Evolutionary conservation across 2,329 filamentous ascomycete species (phyloP).

Genomic region (Epicoccum sorghinum): DNA sequence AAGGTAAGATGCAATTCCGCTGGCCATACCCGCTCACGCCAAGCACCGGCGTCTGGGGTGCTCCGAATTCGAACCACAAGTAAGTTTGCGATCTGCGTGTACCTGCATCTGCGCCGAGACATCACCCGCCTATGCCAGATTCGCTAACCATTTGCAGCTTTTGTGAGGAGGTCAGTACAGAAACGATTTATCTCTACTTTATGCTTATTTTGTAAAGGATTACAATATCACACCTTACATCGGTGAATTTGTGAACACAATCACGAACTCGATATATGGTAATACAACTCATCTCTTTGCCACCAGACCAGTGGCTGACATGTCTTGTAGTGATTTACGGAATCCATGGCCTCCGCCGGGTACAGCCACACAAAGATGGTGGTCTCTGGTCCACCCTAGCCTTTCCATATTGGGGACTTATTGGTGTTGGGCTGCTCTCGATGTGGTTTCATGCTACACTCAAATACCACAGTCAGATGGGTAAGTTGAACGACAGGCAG

Average conservation of each 20-base stretch:
- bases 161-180: slow-evolving; percentile 39
- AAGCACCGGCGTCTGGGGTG: slow-evolving; percentile 32
- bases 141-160: slow-evolving; percentile 36
- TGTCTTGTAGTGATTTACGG: slow-evolving; percentile 43
- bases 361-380: slow-evolving; percentile 31
- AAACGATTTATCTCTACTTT: neutral
- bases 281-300: slow-evolving; percentile 6
- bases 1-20: slow-evolving; percentile 27
- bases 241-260: slow-evolving; percentile 60
- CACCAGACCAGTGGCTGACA: neutral
- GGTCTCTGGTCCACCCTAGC: slow-evolving; percentile 41
- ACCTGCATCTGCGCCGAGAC: slow-evolving; percentile 13
- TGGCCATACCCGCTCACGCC: slow-evolving; percentile 35
- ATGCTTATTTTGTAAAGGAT: slow-evolving; percentile 49
- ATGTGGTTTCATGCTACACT: slow-evolving; percentile 53
- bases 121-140: neutral
- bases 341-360: slow-evolving; percentile 39
- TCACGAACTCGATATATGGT: slow-evolving; percentile 60
- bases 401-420: slow-evolving; percentile 52
- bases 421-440: slow-evolving; percentile 51
- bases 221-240: slow-evolving; percentile 60
- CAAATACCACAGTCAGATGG: slow-evolving; percentile 56
- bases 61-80: slow-evolving; percentile 43
- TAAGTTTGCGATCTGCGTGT: slow-evolving; percentile 24
- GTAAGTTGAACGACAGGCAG: slow-evolving; percentile 27